These are phyloP conservation scores for Neurospora crassa DNA, from an alignment of 2,329 filamentous ascomycete species.

Conservation along the genomic window DNA sequence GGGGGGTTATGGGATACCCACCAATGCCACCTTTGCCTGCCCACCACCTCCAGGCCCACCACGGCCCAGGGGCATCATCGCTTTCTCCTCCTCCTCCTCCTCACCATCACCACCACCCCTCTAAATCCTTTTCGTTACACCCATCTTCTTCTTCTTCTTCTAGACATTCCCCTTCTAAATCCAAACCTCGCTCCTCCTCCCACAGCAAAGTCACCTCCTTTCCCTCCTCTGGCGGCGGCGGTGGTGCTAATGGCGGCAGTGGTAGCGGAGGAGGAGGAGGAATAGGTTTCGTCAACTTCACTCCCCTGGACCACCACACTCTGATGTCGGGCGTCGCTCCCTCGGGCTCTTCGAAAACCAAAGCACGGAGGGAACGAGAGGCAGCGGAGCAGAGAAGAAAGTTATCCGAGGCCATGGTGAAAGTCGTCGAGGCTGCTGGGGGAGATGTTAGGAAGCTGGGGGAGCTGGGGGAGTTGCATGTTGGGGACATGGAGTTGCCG, in stretches of 20 bases:
- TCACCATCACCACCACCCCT: background rate
- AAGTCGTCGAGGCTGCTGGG: constrained; percentile 60
- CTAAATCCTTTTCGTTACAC: background rate
- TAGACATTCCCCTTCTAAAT: background rate
- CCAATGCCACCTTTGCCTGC: background rate
- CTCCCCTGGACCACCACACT: constrained; percentile 64
- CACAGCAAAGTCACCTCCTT: too few species aligned
- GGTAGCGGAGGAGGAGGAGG: constrained; percentile 12
- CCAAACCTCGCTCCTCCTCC: background rate
- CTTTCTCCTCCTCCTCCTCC: background rate
- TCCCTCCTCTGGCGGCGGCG: background rate
- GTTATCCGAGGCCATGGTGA: constrained; percentile 58
- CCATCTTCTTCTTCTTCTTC: background rate
- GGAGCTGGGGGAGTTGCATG: constrained; percentile 25
- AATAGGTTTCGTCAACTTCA: constrained; percentile 81
- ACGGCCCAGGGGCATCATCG: background rate
- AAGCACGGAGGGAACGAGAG: constrained; percentile 84
- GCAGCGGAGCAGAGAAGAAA: constrained; percentile 65
- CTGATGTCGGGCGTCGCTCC: constrained; percentile 88
- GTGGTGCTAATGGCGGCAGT: background rate
- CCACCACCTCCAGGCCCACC: background rate
- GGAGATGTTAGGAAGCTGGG: constrained; percentile 51
- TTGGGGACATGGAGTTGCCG: background rate
- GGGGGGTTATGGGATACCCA: background rate
- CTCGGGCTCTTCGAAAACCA: constrained; percentile 86